phyloP scores from a whole-genome alignment of 768 basidiomycete species.

The Lactarius tabidus region DNA sequence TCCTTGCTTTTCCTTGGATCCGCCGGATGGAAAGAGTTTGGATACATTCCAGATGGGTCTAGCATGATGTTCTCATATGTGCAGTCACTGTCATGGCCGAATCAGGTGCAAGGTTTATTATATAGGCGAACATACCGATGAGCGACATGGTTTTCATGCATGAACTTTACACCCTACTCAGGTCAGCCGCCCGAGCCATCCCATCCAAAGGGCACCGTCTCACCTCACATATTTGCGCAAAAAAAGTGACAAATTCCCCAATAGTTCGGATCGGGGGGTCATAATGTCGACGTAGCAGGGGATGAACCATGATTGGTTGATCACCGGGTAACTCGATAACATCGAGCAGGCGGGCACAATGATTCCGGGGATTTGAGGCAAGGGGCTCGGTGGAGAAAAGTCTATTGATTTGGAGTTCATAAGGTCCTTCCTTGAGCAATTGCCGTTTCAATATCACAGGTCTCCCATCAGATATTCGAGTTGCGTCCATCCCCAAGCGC shows the following conservation, averaged over 20 bases:
- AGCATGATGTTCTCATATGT: slow-evolving; percentile 27
- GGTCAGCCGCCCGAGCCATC: neutral
- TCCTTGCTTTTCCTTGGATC: slow-evolving; percentile 24
- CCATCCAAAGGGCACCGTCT: neutral
- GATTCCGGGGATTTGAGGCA: neutral
- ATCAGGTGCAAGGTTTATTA: neutral
- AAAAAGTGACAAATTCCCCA: slow-evolving; percentile 28
- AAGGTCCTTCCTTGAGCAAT: neutral
- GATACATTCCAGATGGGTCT: slow-evolving; percentile 31
- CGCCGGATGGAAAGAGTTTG: slow-evolving; percentile 30
- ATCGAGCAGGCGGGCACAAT: neutral
- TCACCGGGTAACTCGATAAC: neutral
- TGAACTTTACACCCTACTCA: slow-evolving; percentile 25
- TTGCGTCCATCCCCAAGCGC: neutral
- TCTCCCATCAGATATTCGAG: neutral
- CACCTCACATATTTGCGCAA: slow-evolving; percentile 27
- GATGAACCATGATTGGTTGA: slow-evolving; percentile 27
- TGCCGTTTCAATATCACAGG: neutral
- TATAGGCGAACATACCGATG: slow-evolving; percentile 31
- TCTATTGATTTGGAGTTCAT: neutral
- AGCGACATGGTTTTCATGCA: slow-evolving; percentile 27
- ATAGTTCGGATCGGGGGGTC: slow-evolving; percentile 27
- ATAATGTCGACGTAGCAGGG: slow-evolving; percentile 28
- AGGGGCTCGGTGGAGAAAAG: neutral
- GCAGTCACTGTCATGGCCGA: neutral